Base-by-base conservation (phyloP, 2,329 filamentous ascomycete genomes). In the Dactylellina leptospora region DNA sequence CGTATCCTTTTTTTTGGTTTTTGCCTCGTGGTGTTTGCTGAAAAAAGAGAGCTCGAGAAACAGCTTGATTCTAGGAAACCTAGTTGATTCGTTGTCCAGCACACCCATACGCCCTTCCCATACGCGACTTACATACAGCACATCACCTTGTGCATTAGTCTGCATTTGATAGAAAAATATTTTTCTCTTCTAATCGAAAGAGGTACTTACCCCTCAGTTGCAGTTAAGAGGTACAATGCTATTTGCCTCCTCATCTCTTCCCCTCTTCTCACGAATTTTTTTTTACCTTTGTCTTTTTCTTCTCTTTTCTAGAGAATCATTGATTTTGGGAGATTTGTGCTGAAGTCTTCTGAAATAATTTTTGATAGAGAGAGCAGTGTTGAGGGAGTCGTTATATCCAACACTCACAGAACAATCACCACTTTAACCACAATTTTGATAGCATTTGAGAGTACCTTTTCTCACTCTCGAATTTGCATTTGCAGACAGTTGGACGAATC, bases 161-260 rank as follows among this genome's bases (percentile, higher is more conserved):
- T 53, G 55, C 20, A 48, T 60, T 56, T 70, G 50, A 47, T 54
- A 70, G 42, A 56, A 56, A n/a, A 61, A 45, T 45, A 38, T 38
- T 47, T 59, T 54, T 54, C 54, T 47, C 38, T 61, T 54, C 45
- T 38, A 40, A 53, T 53, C 28, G 48, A 27, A 68, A 11, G 38
- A 58, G 62, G 62, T 60, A 44, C 28, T 56, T 70, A 70, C 64
- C 64, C 64, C 64, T 70, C 64, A 69, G 55, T 61, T 69, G 63
- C 25, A 60, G 16, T 40, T 40, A 18, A 18, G 18, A n/a, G 11
- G 42, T 30, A 54, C 27, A 5, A 25, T 20, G 33, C 33, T 22
- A 36, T 61, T 61, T 70, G 55, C 64, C 55, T 61, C 56, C 44
- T 70, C 64, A 70, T 70, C 61, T 66, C 61, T 66, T 42, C 36